phyloP scores from a whole-genome alignment of 208 protist species.

The Leptomonas seymouri region DNA sequence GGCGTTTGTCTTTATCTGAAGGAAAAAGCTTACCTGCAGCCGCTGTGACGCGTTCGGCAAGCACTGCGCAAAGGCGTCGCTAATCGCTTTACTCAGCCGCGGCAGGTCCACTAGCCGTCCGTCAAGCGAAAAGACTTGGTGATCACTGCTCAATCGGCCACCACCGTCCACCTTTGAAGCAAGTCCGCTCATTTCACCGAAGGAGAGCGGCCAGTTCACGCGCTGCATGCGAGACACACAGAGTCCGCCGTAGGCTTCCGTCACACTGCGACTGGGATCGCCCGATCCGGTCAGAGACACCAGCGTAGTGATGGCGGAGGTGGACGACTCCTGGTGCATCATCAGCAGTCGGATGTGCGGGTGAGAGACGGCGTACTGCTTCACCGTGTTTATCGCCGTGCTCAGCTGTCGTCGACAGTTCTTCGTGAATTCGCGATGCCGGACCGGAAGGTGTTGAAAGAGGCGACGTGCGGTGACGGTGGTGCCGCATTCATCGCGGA shows the following conservation, averaged over 20 bases:
- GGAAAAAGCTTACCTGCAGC: slow-evolving; percentile 72
- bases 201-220: slow-evolving; percentile 64
- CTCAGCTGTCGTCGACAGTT: slow-evolving; percentile 76
- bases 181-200: slow-evolving; percentile 64
- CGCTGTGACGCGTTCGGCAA: slow-evolving; percentile 75
- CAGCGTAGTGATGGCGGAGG: slow-evolving; percentile 56
- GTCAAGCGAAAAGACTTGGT: slow-evolving; percentile 81
- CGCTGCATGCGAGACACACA: slow-evolving; percentile 54
- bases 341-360: slow-evolving; percentile 69
- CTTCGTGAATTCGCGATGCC: slow-evolving; percentile 85
- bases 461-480: slow-evolving; percentile 74
- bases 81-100: slow-evolving; percentile 60
- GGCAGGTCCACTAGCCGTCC: slow-evolving; percentile 85
- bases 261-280: slow-evolving; percentile 60
- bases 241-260: slow-evolving; percentile 83
- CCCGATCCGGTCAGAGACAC: slow-evolving; percentile 74
- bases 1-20: slow-evolving; percentile 47
- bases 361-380: slow-evolving; percentile 90
- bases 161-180: slow-evolving; percentile 57
- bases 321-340: slow-evolving; percentile 50
- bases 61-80: slow-evolving; percentile 74
- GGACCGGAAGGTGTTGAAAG: slow-evolving; percentile 90
- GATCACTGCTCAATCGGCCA: slow-evolving; percentile 61
- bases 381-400: slow-evolving; percentile 52
- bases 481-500: slow-evolving; percentile 65